These are phyloP conservation scores for Coemansia sp. DNA, from an alignment of 192 early-diverging fungal species.

Conservation along the genomic window DNA sequence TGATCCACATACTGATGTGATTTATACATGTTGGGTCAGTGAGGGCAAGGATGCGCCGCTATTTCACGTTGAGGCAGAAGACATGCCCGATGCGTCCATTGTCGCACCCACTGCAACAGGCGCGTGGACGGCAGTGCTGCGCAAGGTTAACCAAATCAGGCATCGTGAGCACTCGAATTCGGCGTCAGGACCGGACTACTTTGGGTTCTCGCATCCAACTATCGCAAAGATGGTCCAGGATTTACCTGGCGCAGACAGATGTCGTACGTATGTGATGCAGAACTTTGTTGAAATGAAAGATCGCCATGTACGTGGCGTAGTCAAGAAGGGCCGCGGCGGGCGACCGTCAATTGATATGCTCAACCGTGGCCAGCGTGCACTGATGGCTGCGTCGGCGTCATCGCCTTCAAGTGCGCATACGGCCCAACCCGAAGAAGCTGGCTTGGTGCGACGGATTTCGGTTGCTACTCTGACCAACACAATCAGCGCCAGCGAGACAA, in stretches of 20 bases:
- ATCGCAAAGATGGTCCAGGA: slow-evolving; percentile 87
- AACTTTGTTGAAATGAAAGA: slow-evolving; percentile 66
- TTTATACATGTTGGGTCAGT: slow-evolving; percentile 67
- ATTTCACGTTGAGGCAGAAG: slow-evolving; percentile 84
- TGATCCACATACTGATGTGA: slow-evolving; percentile 58
- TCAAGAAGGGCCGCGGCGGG: slow-evolving; percentile 51
- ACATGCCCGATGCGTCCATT: slow-evolving; percentile 65
- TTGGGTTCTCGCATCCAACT: slow-evolving; percentile 84
- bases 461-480: slow-evolving; percentile 20
- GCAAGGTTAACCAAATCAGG: slow-evolving; percentile 75
- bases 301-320: slow-evolving; percentile 57
- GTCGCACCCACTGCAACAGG: slow-evolving; percentile 80
- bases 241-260: slow-evolving; percentile 69
- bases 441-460: slow-evolving; percentile 14
- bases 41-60: slow-evolving; percentile 77
- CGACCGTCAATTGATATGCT: slow-evolving; percentile 39
- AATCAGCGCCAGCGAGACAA: not conserved
- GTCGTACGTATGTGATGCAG: slow-evolving; percentile 72
- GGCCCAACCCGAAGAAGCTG: not conserved
- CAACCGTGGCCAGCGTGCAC: slow-evolving; percentile 41
- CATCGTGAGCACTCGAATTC: slow-evolving; percentile 77
- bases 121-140: slow-evolving; percentile 84
- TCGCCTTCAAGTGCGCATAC: slow-evolving; percentile 1
- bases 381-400: slow-evolving; percentile 18
- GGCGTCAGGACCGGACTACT: slow-evolving; percentile 87